Evolutionary conservation across 345 rosid species (phyloP).

Genomic region (Rubroshorea leprosula): DNA sequence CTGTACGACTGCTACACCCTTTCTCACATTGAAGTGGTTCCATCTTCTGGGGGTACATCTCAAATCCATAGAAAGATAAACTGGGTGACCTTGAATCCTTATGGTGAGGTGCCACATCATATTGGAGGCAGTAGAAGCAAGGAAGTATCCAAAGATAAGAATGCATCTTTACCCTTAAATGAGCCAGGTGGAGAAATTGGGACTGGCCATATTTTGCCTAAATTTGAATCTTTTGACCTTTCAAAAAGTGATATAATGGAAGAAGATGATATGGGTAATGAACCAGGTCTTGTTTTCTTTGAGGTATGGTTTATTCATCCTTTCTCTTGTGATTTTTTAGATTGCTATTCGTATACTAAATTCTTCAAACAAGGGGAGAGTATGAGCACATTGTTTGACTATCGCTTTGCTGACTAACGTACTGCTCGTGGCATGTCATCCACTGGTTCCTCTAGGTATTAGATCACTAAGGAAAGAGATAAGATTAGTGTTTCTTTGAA

Average conservation of each 20-base stretch:
- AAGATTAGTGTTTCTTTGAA: not conserved
- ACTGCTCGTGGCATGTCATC: not conserved
- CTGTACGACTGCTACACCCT: constrained; percentile 77
- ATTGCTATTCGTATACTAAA: constrained; percentile 1
- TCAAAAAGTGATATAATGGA: constrained; percentile 76
- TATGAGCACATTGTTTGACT: not conserved
- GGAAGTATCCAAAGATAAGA: constrained; percentile 16
- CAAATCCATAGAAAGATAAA: constrained; percentile 63
- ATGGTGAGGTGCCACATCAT: constrained; percentile 47
- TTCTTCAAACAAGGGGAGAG: too few relatives aligned
- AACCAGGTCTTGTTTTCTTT: constrained; percentile 75
- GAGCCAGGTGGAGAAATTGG: constrained; percentile 17
- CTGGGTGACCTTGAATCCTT: constrained; percentile 91
- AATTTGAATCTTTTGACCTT: constrained; percentile 57
- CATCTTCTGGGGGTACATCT: constrained; percentile 38
- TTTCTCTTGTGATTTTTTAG: not conserved
- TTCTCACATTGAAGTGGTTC: constrained; percentile 45
- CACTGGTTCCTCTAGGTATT: not conserved
- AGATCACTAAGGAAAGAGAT: not conserved
- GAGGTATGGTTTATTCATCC: constrained; percentile 47
- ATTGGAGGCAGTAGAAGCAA: constrained; percentile 21
- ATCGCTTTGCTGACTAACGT: not conserved
- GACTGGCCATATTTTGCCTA: constrained; percentile 36
- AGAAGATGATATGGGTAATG: constrained; percentile 74
- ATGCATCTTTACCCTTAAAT: constrained; percentile 16